Evolutionary conservation across 768 basidiomycete species (phyloP), one percentile per base, ranked within the genome.

Genomic region (Hysterangium stoloniferum): DNA sequence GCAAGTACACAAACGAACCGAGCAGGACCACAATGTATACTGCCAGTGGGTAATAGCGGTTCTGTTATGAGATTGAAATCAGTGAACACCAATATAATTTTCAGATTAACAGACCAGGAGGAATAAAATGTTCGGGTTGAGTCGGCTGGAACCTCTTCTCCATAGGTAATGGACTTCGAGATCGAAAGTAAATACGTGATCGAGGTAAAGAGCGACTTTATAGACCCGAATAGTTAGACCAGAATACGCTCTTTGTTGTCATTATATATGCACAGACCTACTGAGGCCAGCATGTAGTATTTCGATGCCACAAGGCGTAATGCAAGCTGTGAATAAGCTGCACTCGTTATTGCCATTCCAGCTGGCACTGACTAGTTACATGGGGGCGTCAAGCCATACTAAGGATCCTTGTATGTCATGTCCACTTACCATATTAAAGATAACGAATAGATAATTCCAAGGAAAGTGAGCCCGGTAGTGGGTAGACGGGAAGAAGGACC

Each of bases 281-380:
- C 15, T 31, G 44, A 45, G 19, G 44, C 44, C 29, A 45, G 17
- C 29, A 45, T 29, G 44, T 45, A 45, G 27, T 45, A 45, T 31
- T 45, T 45, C 12, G 44, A 45, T 11, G 44, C 44, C 29, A 29
- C n/a, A 24, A 45, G 27, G 13, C 22, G 44, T 5, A 31, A 7
- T 12, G 33, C 33, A 7, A 19, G 6, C 44, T 45, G 44, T 2
- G 44, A 4, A 32, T 45, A n/a, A n/a, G n/a, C n/a, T n/a, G n/a
- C n/a, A n/a, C n/a, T n/a, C n/a, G n/a, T n/a, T n/a, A n/a, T n/a
- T n/a, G n/a, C n/a, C n/a, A n/a, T n/a, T n/a, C n/a, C n/a, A n/a
- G n/a, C n/a, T n/a, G n/a, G n/a, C n/a, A n/a, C n/a, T n/a, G n/a
- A n/a, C n/a, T n/a, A n/a, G n/a, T n/a, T n/a, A n/a, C n/a, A n/a